These are phyloP conservation scores for Penicillium atrosanguineum DNA, from an alignment of 495 filamentous ascomycete species.

Conservation along the genomic window DNA sequence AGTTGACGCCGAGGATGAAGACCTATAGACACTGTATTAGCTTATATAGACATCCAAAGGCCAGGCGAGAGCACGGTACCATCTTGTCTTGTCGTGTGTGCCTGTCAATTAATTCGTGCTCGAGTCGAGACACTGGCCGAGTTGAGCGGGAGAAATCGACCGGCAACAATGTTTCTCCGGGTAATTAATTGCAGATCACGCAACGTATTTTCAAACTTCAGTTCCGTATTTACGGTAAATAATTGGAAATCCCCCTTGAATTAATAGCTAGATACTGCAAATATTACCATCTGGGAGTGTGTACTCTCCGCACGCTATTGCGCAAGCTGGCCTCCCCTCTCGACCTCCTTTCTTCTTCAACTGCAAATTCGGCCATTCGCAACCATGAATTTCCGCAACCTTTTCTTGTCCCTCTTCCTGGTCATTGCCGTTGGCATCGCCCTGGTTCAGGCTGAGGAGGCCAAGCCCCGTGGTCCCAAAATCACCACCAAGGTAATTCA, in stretches of 20 bases:
- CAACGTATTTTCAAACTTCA: not conserved
- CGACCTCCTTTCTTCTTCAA: constrained; percentile 10
- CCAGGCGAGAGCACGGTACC: constrained; percentile 19
- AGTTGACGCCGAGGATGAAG: constrained; percentile 80
- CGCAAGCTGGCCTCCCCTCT: constrained; percentile 41
- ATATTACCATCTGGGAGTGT: constrained; percentile 6
- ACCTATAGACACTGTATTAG: constrained; percentile 46
- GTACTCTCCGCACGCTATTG: constrained; percentile 34
- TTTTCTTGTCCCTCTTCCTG: constrained; percentile 65
- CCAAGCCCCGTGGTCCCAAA: constrained; percentile 83
- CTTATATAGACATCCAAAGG: not conserved
- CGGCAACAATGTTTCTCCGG: constrained; percentile 40
- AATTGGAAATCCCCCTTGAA: not conserved
- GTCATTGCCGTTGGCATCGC: constrained; percentile 62
- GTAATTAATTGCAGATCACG: constrained; percentile 1
- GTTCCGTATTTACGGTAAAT: constrained; percentile 12
- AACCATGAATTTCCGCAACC: constrained; percentile 50
- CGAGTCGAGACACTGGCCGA: constrained; percentile 11
- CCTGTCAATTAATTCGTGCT: constrained; percentile 7
- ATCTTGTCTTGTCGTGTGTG: constrained; percentile 26
- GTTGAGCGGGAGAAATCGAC: constrained; percentile 32
- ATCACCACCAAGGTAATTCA: constrained; percentile 81
- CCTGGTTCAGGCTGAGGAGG: constrained; percentile 69
- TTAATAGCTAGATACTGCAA: not conserved
- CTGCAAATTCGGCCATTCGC: constrained; percentile 21